Base-by-base conservation (phyloP, 345 rosid genomes). In the Brassica juncea region DNA sequence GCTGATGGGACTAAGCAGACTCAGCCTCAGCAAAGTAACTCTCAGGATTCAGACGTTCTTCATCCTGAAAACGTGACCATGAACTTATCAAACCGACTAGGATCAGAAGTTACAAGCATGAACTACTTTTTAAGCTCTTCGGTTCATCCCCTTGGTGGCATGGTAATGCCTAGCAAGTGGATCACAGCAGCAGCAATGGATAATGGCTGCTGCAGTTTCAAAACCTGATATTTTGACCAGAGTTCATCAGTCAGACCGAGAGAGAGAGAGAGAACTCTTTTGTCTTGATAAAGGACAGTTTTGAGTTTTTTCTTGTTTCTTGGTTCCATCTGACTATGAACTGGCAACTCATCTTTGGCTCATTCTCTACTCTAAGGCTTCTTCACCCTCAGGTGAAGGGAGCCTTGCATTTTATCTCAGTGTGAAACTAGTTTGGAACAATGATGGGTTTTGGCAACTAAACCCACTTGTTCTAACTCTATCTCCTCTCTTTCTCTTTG, bases 271-370 rank as follows among this genome's bases (percentile, higher is more conserved):
- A 60, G 1, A 35, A 68, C 28, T 54, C 42, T 66, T 3, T 59
- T 54, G 73, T 59, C 75, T 68, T 28, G 66, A 12, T 34, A 65
- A 71, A 65, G 31, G 77, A 64, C 54, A 58, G 21, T 49, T 49
- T 49, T 70, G 80, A 58, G 77, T 42, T 75, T 61, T 19, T 4
- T 5, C 28, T 30, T 31, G 11, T 25, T 70, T 42, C 66, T 65
- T 71, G 73, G 82, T 35, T 8, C 84, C 74, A 73, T 84, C 86
- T 84, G 92, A 86, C 85, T 89, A 88, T 63, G 79, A 75, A 80
- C 83, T 86, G 99, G 98, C 99, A 93, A 93, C 60, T 93, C 99
- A 90, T 95, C 91, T 97, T 95, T 95, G 86, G 86, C 85, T 84
- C 75, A 81, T 44, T 57, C 72, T 61, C 39, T 34, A 8, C 57